Conservation (phyloP, 139 green algal species). For the Chlamydomonas incerta region DNA sequence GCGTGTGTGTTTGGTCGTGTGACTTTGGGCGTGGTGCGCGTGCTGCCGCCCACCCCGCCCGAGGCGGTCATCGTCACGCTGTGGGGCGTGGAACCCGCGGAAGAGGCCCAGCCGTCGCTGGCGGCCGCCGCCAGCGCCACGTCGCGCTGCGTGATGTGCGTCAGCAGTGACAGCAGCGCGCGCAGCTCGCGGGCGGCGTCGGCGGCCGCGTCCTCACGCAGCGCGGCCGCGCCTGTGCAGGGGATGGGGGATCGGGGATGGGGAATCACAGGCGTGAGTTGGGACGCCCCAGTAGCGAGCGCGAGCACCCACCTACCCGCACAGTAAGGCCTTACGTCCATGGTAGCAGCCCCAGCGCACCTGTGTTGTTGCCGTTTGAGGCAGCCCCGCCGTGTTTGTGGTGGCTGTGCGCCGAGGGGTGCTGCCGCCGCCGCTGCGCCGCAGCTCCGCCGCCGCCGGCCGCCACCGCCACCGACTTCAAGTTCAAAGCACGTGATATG, state of each 20-base stretch:
- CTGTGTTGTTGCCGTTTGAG: background rate
- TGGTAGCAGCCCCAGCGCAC: too few relatives aligned
- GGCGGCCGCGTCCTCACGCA: slow-evolving; percentile 52
- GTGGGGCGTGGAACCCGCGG: background rate
- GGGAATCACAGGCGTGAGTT: background rate
- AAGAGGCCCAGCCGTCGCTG: slow-evolving; percentile 20
- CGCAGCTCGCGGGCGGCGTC: slow-evolving; percentile 79
- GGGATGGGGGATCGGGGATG: too few relatives aligned
- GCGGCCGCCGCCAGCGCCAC: slow-evolving; percentile 28
- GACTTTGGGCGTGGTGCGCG: slow-evolving; percentile 8
- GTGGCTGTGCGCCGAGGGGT: background rate
- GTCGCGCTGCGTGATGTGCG: slow-evolving; percentile 38
- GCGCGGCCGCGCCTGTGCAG: slow-evolving; percentile 37
- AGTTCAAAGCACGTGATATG: slow-evolving; percentile 51
- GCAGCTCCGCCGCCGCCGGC: slow-evolving; percentile 6
- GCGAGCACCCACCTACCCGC: too few relatives aligned
- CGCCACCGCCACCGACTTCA: slow-evolving; percentile 43
- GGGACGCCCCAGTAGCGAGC: background rate
- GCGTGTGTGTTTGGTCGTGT: too few relatives aligned
- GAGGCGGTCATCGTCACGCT: background rate
- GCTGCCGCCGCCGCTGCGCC: slow-evolving; percentile 14
- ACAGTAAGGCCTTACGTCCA: too few relatives aligned
- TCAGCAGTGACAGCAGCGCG: slow-evolving; percentile 86
- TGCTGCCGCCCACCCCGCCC: background rate
- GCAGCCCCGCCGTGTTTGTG: background rate